These are phyloP conservation scores for Kitagawia praeruptora DNA, from an alignment of 129 eudicot species.

Conservation along the genomic window DNA sequence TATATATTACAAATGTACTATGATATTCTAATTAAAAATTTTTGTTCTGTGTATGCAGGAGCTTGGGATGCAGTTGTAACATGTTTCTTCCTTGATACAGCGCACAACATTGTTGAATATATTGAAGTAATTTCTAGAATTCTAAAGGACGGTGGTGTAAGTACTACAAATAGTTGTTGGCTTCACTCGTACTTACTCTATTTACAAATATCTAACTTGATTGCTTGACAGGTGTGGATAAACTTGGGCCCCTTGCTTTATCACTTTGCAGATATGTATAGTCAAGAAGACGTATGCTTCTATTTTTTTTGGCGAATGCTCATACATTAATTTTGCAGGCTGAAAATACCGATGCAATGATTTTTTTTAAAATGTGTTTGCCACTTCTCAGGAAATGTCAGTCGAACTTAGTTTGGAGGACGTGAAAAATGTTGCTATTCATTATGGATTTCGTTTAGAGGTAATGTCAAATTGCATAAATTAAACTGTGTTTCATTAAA, in stretches of 20 bases:
- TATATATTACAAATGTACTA: not conserved
- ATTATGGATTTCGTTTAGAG: conserved; percentile 82
- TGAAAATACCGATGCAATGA: not conserved
- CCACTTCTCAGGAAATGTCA: conserved; percentile 67
- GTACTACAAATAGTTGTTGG: conserved; percentile 19
- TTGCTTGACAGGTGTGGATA: conserved; percentile 78
- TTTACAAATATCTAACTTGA: not conserved
- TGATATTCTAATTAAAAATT: no score
- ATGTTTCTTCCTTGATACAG: conserved; percentile 94
- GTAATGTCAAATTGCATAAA: conserved; percentile 20
- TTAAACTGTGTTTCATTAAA: not conserved
- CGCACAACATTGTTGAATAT: conserved; percentile 85
- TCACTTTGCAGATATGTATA: conserved; percentile 94
- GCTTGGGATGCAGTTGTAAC: conserved; percentile 95
- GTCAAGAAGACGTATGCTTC: conserved; percentile 68
- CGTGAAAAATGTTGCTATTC: conserved; percentile 69
- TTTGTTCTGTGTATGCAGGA: conserved; percentile 38
- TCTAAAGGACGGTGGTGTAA: conserved; percentile 92
- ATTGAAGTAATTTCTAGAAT: conserved; percentile 80
- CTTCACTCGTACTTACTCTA: not conserved
- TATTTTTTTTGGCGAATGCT: not conserved
- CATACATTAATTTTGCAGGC: not conserved
- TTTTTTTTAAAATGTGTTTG: conserved; percentile 14
- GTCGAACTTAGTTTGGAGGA: conserved; percentile 96
- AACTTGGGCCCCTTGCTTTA: conserved; percentile 94